Conservation (phyloP, 2,329 filamentous ascomycete genomes). For the Coniochaeta sp. region DNA sequence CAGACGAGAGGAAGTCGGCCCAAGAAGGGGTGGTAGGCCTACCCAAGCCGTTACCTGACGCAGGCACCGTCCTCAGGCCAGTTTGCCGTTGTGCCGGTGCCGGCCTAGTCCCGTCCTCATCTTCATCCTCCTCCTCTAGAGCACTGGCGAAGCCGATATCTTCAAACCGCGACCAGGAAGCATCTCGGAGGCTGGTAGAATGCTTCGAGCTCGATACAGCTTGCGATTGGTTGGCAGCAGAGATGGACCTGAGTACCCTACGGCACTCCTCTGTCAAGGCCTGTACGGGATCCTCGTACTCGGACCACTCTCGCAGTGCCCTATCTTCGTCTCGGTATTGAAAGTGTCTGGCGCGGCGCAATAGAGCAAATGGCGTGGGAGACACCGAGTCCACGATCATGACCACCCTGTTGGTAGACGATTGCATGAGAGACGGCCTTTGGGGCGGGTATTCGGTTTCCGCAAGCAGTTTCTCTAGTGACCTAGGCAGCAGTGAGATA, state of each 20-base stretch:
- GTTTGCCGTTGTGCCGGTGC: conserved; percentile 25
- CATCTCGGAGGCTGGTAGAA: conserved; percentile 69
- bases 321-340: conserved; percentile 86
- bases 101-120: conserved; percentile 46
- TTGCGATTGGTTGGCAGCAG: conserved; percentile 79
- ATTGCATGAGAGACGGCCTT: conserved; percentile 66
- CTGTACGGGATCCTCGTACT: conserved; percentile 80
- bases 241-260: conserved; percentile 82
- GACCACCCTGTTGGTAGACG: conserved; percentile 78
- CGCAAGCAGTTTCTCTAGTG: conserved; percentile 81
- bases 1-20: conserved; percentile 94
- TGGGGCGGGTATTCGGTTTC: conserved; percentile 93
- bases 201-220: conserved; percentile 59
- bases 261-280: conserved; percentile 91
- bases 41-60: conserved; percentile 60
- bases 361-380: conserved; percentile 83
- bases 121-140: conserved; percentile 63
- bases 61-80: conserved; percentile 58
- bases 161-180: conserved; percentile 94
- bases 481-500: conserved; percentile 81
- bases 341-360: conserved; percentile 89
- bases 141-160: conserved; percentile 83
- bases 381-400: conserved; percentile 97
- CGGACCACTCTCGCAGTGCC: conserved; percentile 77
- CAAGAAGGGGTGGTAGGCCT: conserved; percentile 94